Base-by-base conservation (phyloP, 2,329 filamentous ascomycete species). In the Monilinia aucupariae region DNA sequence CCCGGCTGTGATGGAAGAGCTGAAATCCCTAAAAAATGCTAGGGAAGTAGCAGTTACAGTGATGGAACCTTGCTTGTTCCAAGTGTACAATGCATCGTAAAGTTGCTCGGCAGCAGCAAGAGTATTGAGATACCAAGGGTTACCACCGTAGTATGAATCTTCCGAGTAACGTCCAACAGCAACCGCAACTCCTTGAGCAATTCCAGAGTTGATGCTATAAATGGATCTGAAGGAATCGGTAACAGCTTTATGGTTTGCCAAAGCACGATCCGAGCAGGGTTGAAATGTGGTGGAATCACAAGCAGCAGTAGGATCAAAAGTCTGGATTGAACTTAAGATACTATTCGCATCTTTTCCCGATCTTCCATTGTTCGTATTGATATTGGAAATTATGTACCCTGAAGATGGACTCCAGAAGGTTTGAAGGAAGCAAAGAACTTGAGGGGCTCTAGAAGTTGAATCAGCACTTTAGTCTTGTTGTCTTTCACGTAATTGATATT, bases 71-170 rank as follows among this genome's bases (percentile, higher is more conserved):
- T 80, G 74, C 43, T 78, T 75, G 66, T 87, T 80, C 88, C 89
- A 93, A 56, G 88, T 85, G 67, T 87, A 86, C 1, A 92, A 71
- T 0, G 90, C 87, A 69, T 89, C 86, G 73, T 92, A 93, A 3
- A 96, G 81, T 72, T 90, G 87, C 75, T 94, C 90, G 3, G 90
- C 91, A 0, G 89, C 89, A 22, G 89, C 89, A 37, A 91, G 79
- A 0, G 88, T 93, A 69, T 82, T 82, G 15, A 93, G 80, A 70
- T 91, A 90, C 90, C 90, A 94, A 1, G 90, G 90, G 74, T 94
- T 92, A 1, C 89, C 90, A 65, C 84, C 84, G 74, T 87, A 88
- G 75, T 93, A 94, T 4, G 79, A 75, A 69, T 96, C 90, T 73
- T 90, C 87, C 0, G 85, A 76, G 71, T 91, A 91, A 64, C 88